A percentile compares a stretch with the other conserved stretches of the same genome.
Evolutionary conservation across 78 protist species (phyloP).

Genomic region (Dictyostelium firmibasis): DNA sequence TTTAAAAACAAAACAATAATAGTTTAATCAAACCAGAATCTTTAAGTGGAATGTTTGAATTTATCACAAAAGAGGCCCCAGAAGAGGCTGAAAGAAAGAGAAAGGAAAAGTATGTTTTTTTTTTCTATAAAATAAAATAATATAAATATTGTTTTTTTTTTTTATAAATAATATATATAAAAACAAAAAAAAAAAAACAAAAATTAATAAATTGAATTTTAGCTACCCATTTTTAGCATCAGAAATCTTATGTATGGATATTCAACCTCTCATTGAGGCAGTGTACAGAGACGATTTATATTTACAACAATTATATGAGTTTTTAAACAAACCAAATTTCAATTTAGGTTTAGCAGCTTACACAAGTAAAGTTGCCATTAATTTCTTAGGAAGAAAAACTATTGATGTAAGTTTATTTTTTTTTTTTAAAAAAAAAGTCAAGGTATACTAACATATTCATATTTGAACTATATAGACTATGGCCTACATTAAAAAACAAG

Average conservation of each 20-base stretch:
- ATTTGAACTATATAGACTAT: slow-evolving; percentile 41
- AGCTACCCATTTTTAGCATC: slow-evolving; percentile 76
- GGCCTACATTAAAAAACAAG: slow-evolving; percentile 73
- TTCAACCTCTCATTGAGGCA: slow-evolving; percentile 71
- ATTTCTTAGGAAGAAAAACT: slow-evolving; percentile 74
- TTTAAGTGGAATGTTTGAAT: slow-evolving; percentile 56
- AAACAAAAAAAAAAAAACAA: neutral
- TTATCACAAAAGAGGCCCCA: slow-evolving; percentile 63
- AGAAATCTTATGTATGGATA: slow-evolving; percentile 79
- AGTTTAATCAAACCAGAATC: slow-evolving; percentile 77
- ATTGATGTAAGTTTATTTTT: slow-evolving; percentile 37
- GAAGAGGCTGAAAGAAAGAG: slow-evolving; percentile 78
- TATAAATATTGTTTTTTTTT: neutral
- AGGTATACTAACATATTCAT: neutral
- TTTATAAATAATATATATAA: neutral
- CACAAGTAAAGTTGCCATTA: slow-evolving; percentile 70
- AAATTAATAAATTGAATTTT: neutral
- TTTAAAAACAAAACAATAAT: neutral
- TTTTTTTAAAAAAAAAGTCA: neutral
- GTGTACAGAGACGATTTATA: slow-evolving; percentile 67
- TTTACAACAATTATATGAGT: slow-evolving; percentile 45
- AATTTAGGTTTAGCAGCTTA: slow-evolving; percentile 52
- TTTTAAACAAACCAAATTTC: slow-evolving; percentile 53
- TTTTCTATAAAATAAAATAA: neutral
- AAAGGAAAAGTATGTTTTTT: slow-evolving; percentile 53